Conservation (phyloP, 495 filamentous ascomycete genomes). For the Amorphotheca resinae region DNA sequence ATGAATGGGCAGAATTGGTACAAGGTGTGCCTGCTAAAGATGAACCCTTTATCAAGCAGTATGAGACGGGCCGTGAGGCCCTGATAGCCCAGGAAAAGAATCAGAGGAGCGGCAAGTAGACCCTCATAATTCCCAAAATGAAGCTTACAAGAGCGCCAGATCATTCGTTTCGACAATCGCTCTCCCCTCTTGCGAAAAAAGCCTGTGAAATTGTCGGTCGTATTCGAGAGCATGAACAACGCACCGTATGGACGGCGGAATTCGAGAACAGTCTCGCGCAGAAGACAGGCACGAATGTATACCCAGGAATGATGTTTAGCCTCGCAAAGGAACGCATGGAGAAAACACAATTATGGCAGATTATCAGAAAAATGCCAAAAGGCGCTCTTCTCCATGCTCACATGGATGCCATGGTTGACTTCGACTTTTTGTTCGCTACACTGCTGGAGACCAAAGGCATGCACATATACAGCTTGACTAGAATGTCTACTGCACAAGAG, state of each 20-base stretch:
- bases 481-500: conserved; percentile 7
- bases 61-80: conserved; percentile 61
- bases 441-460: conserved; percentile 65
- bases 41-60: conserved; percentile 69
- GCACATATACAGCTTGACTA: conserved; percentile 43
- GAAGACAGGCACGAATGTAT: conserved; percentile 41
- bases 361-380: conserved; percentile 80
- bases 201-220: conserved; percentile 67
- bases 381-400: conserved; percentile 82
- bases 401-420: conserved; percentile 79
- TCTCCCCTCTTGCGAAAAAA: conserved; percentile 60
- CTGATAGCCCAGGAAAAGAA: conserved; percentile 70
- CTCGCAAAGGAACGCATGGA: conserved; percentile 71
- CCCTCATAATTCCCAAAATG: background rate
- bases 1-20: conserved; percentile 40
- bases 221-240: conserved; percentile 65
- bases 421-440: conserved; percentile 60
- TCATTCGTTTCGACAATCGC: conserved; percentile 48
- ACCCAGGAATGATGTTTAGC: conserved; percentile 83
- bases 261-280: conserved; percentile 51
- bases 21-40: conserved; percentile 39
- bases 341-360: conserved; percentile 69
- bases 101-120: conserved; percentile 58
- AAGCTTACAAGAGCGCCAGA: conserved; percentile 26
- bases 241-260: conserved; percentile 56